Percentiles rank a stretch among this genome's conserved stretches.
Conservation (phyloP, 306 rosid species). For the Prunus fruticosa region DNA sequence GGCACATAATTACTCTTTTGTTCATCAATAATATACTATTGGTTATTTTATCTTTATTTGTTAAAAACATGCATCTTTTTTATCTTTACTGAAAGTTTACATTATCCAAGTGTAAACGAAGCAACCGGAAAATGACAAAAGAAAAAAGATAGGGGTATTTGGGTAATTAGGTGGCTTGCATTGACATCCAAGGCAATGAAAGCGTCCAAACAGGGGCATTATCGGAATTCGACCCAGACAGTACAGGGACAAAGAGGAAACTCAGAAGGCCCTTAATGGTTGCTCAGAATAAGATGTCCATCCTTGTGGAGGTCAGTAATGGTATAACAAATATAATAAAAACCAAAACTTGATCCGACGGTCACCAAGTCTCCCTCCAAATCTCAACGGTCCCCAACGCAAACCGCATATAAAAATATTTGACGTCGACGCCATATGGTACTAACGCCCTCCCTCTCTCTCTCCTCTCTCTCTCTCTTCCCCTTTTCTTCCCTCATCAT, state of each 20-base stretch:
- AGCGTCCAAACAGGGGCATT: conserved; percentile 21
- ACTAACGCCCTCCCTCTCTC: neutral
- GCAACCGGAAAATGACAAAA: neutral
- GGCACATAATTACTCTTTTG: too few species aligned
- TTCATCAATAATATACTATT: too few species aligned
- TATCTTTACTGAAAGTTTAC: too few species aligned
- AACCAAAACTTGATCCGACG: conserved; percentile 27
- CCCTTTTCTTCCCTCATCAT: neutral
- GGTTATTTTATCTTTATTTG: too few species aligned
- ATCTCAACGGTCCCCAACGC: conserved; percentile 20
- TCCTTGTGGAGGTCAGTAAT: conserved; percentile 12
- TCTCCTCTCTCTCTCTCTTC: neutral
- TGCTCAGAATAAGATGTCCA: conserved; percentile 39
- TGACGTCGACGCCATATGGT: conserved; percentile 25
- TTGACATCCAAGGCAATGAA: neutral
- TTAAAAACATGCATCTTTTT: too few species aligned
- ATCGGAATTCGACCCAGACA: conserved; percentile 27
- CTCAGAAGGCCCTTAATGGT: conserved; percentile 41
- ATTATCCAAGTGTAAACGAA: neutral
- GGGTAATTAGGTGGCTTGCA: neutral
- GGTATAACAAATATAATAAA: neutral
- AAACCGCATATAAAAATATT: neutral
- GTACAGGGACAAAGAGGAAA: conserved; percentile 56
- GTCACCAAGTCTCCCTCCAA: neutral
- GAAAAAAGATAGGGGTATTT: neutral